Evolutionary conservation across 441 rosid genomes (phyloP), one percentile per base, ranked within the genome.

Genomic region (Mallotus repandus): DNA sequence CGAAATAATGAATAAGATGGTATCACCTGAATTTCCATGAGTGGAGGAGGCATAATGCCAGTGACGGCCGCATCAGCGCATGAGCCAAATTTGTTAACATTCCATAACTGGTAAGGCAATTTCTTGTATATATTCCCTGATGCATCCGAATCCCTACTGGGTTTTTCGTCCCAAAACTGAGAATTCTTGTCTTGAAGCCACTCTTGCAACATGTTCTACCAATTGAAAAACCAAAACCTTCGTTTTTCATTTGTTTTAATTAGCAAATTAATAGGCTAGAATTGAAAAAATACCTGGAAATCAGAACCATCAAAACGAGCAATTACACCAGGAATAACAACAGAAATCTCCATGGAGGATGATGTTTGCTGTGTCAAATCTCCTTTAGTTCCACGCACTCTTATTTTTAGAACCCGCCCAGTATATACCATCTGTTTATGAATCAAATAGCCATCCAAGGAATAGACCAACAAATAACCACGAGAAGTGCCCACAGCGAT

Each of bases 11-110:
- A 2, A 14, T 18, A 7, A 50, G 13, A 22, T 45, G 52, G 19
- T 21, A 41, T 71, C 78, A 95, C 99, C 98, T 95, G 93, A 81
- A 74, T 78, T 84, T 95, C 99, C 82, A 95, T 79, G 49, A 95
- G 78, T 2, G 99, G 97, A 74, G 98, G 98, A 59, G 97, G 95
- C 91, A 95, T 92, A 71, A 93, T 75, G 59, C 96, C 98, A 52
- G 95, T 91, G 66, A 95, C 84, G 58, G 96, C 93, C 16, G 95
- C 97, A 84, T 95, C 97, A 25, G 86, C 89, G 70, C 93, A 90
- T 14, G 74, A 67, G 53, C 99, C 99, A 72, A 85, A 86, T 84
- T 93, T 95, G 75, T 81, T 89, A 19, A 93, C 91, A 76, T 86
- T 89, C 99, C 99, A 95, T 75, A 95, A 74, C 83, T 91, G 97